Conservation (phyloP, 2,329 filamentous ascomycete genomes). For the Geosmithia putterillii region DNA sequence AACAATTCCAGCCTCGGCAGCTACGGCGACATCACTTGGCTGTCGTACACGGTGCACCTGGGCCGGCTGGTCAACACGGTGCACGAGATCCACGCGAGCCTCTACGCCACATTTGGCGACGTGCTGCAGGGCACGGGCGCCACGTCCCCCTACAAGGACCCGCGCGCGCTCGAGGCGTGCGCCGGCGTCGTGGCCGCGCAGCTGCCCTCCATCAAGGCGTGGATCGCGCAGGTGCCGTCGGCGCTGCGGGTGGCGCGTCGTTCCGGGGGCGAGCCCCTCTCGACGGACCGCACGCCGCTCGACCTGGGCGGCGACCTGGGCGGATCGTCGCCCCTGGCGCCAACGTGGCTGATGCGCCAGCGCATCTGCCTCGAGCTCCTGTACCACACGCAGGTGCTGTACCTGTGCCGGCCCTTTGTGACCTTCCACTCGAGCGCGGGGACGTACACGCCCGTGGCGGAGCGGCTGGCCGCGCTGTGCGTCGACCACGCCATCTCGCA, state of each 20-base stretch:
- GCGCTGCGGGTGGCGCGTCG: constrained; percentile 22
- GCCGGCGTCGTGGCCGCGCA: constrained; percentile 13
- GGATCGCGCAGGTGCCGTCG: constrained; percentile 18
- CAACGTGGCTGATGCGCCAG: constrained; percentile 27
- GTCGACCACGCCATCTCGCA: constrained; percentile 13
- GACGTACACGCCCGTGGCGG: constrained; percentile 8
- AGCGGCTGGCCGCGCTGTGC: constrained; percentile 11
- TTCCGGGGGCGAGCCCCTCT: constrained; percentile 19
- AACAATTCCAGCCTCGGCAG: constrained; percentile 6
- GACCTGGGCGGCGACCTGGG: too few relatives aligned
- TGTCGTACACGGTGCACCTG: constrained; percentile 7
- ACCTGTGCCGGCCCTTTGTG: constrained; percentile 26
- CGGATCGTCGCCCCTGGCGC: constrained; percentile 20
- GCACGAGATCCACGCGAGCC: constrained; percentile 13
- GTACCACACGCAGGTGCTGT: constrained; percentile 25
- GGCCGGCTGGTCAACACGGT: constrained; percentile 6
- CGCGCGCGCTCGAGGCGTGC: constrained; percentile 11
- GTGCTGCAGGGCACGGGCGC: background rate
- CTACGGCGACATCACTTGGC: constrained; percentile 9
- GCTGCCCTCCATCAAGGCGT: constrained; percentile 15
- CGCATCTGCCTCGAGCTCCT: constrained; percentile 27
- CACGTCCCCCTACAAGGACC: constrained; percentile 9
- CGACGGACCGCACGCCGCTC: constrained; percentile 19
- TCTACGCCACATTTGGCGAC: constrained; percentile 13
- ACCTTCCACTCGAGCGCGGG: constrained; percentile 13